phyloP scores from a whole-genome alignment of 805 yeast species.

The Vanderwaltozyma yarrowii region DNA sequence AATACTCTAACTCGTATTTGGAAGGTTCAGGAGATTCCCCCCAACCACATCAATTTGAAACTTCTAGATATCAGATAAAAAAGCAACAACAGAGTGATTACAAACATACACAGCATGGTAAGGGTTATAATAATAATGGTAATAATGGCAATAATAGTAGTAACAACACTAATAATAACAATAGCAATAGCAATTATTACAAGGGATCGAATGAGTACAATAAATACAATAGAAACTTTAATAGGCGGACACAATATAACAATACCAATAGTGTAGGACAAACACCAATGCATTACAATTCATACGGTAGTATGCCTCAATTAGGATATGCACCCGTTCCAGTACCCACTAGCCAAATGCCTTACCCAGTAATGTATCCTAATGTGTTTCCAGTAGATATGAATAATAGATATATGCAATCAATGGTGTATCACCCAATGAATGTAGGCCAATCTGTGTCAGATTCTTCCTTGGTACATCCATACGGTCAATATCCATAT shows the following conservation, averaged over 20 bases:
- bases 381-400: slow-evolving; percentile 8
- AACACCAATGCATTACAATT: slow-evolving; percentile 1
- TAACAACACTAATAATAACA: too few relatives aligned
- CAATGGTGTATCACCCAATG: slow-evolving; percentile 7
- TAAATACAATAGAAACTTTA: slow-evolving; percentile 1
- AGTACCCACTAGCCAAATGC: slow-evolving; percentile 2
- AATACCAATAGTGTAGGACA: slow-evolving; percentile 4
- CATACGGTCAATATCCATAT: background rate
- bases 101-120: slow-evolving; percentile 2
- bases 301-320: slow-evolving; percentile 7
- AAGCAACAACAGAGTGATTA: slow-evolving; percentile 6
- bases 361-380: slow-evolving; percentile 5
- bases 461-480: background rate
- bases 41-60: slow-evolving; percentile 19
- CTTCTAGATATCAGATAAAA: slow-evolving; percentile 13
- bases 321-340: slow-evolving; percentile 9
- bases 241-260: background rate
- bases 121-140: background rate
- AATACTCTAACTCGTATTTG: background rate
- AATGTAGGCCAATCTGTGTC: background rate
- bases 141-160: slow-evolving; percentile 2
- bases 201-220: slow-evolving; percentile 1
- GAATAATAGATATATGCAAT: slow-evolving; percentile 4
- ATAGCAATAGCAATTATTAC: too few relatives aligned
- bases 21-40: slow-evolving; percentile 12